These are phyloP conservation scores for Epichloe festucae DNA, from an alignment of 2,329 filamentous ascomycete genomes.

Conservation along the genomic window DNA sequence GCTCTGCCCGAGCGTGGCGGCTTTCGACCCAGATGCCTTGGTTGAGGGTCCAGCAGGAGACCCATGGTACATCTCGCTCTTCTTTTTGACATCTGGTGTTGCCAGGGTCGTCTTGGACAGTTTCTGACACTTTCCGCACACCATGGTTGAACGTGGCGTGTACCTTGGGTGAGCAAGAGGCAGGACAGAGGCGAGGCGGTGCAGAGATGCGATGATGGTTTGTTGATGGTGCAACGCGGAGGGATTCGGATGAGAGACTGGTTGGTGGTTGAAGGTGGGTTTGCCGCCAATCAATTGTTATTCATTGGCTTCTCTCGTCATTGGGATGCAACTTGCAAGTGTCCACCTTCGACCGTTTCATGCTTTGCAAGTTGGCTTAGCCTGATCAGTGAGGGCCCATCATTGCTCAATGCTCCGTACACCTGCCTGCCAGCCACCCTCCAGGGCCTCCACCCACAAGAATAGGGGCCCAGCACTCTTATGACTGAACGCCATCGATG, in stretches of 20 bases:
- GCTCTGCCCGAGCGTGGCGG: slow-evolving; percentile 42
- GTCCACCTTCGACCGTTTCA: not conserved
- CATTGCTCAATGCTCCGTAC: too few relatives aligned
- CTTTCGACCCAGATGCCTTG: slow-evolving; percentile 26
- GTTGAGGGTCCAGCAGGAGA: slow-evolving; percentile 32
- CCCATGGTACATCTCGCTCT: slow-evolving; percentile 53
- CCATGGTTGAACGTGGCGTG: slow-evolving; percentile 30
- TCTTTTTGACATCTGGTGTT: slow-evolving; percentile 53
- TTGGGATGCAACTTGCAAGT: not conserved
- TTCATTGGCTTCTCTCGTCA: not conserved
- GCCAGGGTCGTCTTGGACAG: slow-evolving; percentile 45
- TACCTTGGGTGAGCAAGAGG: not conserved
- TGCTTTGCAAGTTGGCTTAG: not conserved
- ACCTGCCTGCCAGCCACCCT: too few relatives aligned
- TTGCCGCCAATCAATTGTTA: not conserved
- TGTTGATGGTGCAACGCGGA: not conserved
- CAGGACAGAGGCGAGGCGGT: too few relatives aligned
- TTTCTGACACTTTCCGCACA: slow-evolving; percentile 52
- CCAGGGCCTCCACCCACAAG: too few relatives aligned
- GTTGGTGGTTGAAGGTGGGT: not conserved
- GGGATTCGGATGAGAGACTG: not conserved
- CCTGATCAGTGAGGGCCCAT: too few relatives aligned
- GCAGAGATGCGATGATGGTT: not conserved
- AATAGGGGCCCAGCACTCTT: too few relatives aligned
- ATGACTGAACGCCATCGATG: too few relatives aligned